Conservation (phyloP, 1,284 basidiomycete species). For the Ceratobasidium sp. region DNA sequence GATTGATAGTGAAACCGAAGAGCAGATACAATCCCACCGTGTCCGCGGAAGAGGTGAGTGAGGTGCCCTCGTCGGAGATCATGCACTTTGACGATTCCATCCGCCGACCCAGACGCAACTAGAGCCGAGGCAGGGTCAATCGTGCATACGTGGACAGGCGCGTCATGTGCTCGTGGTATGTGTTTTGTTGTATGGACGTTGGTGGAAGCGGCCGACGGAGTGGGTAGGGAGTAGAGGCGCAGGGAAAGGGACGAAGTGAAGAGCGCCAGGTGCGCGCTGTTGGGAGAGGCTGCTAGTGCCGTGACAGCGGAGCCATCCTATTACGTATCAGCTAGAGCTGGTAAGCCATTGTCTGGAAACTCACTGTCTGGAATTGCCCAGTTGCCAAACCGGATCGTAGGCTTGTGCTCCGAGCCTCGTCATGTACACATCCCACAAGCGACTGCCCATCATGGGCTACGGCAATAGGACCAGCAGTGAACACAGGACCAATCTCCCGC, state of each 20-base stretch:
- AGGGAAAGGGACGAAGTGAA: constrained; percentile 81
- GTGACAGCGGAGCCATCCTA: constrained; percentile 68
- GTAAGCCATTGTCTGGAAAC: constrained; percentile 56
- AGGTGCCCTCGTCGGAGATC: constrained; percentile 89
- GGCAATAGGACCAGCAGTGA: constrained; percentile 89
- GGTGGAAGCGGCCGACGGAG: constrained; percentile 67
- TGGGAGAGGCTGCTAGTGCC: constrained; percentile 56
- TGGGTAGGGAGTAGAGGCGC: constrained; percentile 52
- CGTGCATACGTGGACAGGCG: constrained; percentile 91
- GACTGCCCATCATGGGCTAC: constrained; percentile 83
- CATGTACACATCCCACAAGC: constrained; percentile 88
- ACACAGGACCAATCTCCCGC: constrained; percentile 80
- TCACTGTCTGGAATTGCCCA: constrained; percentile 84
- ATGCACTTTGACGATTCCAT: constrained; percentile 98
- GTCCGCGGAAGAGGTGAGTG: constrained; percentile 96
- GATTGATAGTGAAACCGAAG: constrained; percentile 83
- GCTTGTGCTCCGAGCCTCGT: constrained; percentile 88
- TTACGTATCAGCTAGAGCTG: neutral
- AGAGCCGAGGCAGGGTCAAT: constrained; percentile 90
- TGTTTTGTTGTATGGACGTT: constrained; percentile 66
- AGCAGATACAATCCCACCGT: constrained; percentile 95
- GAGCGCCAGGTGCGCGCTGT: constrained; percentile 62
- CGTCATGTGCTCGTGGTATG: constrained; percentile 87
- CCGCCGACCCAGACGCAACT: constrained; percentile 94
- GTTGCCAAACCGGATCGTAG: constrained; percentile 80